phyloP scores from a whole-genome alignment of 2,329 filamentous ascomycete species.

The Penicillium sp. region DNA sequence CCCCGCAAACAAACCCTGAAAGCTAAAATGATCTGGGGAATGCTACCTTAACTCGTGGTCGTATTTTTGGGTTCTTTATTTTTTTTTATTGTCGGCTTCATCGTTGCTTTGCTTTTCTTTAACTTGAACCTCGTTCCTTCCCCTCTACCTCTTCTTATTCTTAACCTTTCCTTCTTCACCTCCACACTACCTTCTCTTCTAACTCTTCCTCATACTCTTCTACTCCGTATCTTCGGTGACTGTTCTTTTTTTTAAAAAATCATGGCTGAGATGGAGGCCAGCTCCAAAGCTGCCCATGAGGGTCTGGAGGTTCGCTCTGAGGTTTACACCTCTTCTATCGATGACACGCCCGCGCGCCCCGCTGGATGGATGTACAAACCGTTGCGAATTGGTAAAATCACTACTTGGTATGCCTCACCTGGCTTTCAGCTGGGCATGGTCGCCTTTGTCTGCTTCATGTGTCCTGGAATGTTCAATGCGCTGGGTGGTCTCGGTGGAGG shows the following conservation, averaged over 20 bases:
- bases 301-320: constrained; percentile 2
- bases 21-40: constrained; percentile 1
- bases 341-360: constrained; percentile 8
- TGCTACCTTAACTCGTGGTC: constrained; percentile 23
- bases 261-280: constrained; percentile 11
- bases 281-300: constrained; percentile 10
- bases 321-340: neutral
- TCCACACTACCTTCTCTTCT: neutral
- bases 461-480: constrained; percentile 68
- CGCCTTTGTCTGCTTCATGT: constrained; percentile 66
- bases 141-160: neutral
- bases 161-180: neutral
- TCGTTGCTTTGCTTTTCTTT: neutral
- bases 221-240: neutral
- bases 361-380: constrained; percentile 58
- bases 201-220: neutral
- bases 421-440: constrained; percentile 68
- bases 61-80: constrained; percentile 9
- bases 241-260: neutral
- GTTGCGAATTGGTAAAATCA: constrained; percentile 51
- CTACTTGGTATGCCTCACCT: constrained; percentile 70
- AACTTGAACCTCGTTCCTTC: neutral
- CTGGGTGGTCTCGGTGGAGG: constrained; percentile 61
- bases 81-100: neutral
- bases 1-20: constrained; percentile 1